Base-by-base conservation (phyloP, 768 basidiomycete genomes). In the Piloderma croceum region DNA sequence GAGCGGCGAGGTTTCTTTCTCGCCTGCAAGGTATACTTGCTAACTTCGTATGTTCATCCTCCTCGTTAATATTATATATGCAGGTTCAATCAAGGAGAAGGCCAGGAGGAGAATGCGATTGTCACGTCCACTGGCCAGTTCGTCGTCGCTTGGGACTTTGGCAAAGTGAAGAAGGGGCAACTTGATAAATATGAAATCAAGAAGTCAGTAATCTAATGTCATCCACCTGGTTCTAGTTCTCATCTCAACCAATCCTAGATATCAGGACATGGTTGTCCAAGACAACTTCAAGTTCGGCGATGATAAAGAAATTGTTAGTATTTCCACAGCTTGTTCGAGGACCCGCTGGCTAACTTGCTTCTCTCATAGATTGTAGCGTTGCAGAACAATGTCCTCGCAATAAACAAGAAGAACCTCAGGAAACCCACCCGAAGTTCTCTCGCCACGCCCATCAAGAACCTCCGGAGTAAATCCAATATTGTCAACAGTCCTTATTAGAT, bases 201-300 rank as follows among this genome's bases (percentile, higher is more conserved):
- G 75, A 84, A 84, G n/a, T n/a, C n/a, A n/a, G n/a, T n/a, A n/a
- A n/a, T n/a, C n/a, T n/a, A n/a, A n/a, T 68, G 70, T 34, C 41
- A 65, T 51, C 19, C 23, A n/a, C n/a, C n/a, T n/a, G n/a, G n/a
- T n/a, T n/a, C n/a, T n/a, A n/a, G n/a, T n/a, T n/a, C 31, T 4
- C 24, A 37, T 17, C 18, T 34, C 55, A 72, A 74, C n/a, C n/a
- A n/a, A n/a, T n/a, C n/a, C n/a, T n/a, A n/a, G n/a, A 59, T 97
- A 96, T 58, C 86, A 91, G 53, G 91, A 94, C 52, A 73, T 77
- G 34, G 92, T 98, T 43, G 92, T 98, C 0, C 93, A 96, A 48
- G 96, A 99, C 62, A 90, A 85, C 64, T 99, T 99, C 79, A 89
- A 84, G 65, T 98, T 93, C 56, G 94, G 92, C 11, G 90, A 94